Conservation (phyloP, 768 basidiomycete species). For the Pisolithus microcarpus region DNA sequence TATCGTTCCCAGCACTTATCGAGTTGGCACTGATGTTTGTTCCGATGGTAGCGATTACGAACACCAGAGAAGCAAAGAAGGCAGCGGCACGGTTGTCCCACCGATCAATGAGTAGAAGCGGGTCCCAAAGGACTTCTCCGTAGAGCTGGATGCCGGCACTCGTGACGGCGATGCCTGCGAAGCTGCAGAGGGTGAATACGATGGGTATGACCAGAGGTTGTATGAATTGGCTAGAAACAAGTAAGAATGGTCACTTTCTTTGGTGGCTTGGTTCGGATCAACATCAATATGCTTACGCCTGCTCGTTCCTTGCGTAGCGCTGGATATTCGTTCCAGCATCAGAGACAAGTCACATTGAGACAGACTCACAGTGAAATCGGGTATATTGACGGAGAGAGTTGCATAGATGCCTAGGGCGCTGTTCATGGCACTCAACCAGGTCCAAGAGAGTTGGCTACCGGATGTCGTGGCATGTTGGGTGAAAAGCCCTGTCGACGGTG, state of each 20-base stretch:
- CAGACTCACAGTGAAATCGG: constrained; percentile 62
- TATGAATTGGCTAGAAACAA: constrained; percentile 50
- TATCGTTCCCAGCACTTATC: constrained; percentile 73
- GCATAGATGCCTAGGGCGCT: constrained; percentile 70
- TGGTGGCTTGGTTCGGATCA: neutral
- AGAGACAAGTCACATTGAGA: neutral
- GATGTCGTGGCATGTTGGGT: constrained; percentile 42
- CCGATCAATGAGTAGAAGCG: constrained; percentile 61
- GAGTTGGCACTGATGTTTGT: constrained; percentile 76
- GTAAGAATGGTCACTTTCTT: neutral
- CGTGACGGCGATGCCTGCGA: constrained; percentile 75
- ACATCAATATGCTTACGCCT: constrained; percentile 38
- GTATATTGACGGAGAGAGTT: constrained; percentile 71
- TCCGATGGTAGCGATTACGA: constrained; percentile 64
- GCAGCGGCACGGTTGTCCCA: constrained; percentile 85
- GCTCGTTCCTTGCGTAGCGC: constrained; percentile 68
- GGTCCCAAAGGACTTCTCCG: constrained; percentile 67
- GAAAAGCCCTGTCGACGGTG: constrained; percentile 54
- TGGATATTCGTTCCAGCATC: constrained; percentile 17
- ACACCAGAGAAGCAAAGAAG: constrained; percentile 75
- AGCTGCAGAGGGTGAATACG: constrained; percentile 69
- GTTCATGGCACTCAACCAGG: constrained; percentile 72
- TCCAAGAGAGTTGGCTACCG: constrained; percentile 60
- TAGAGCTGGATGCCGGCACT: constrained; percentile 69
- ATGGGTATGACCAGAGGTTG: constrained; percentile 75